Conservation (phyloP, 176 grass and related monocot species). For the Raddia guianensis region DNA sequence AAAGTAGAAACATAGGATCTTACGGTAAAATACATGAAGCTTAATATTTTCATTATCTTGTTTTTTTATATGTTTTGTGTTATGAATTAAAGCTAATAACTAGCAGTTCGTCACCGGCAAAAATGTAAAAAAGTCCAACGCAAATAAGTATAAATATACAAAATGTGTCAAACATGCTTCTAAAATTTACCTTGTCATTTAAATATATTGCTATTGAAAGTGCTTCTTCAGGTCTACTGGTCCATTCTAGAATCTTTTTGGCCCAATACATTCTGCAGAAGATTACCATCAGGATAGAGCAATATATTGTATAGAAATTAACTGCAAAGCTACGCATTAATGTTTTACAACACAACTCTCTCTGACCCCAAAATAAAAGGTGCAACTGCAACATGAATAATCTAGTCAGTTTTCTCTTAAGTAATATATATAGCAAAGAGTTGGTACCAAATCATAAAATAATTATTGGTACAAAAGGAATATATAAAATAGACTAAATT, state of each 20-base stretch:
- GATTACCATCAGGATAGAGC: conserved; percentile 28
- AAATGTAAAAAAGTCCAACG: conserved; percentile 2
- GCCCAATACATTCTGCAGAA: conserved; percentile 95
- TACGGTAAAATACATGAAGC: neutral
- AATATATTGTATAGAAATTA: neutral
- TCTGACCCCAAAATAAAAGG: neutral
- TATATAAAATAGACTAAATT: neutral
- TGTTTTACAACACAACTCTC: neutral
- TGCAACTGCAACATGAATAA: neutral
- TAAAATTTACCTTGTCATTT: conserved; percentile 81
- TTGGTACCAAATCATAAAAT: conserved; percentile 7
- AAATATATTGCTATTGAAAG: conserved; percentile 79
- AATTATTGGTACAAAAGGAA: neutral
- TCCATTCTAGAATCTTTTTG: conserved; percentile 98
- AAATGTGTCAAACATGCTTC: conserved; percentile 13
- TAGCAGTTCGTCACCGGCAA: neutral
- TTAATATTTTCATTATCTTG: neutral
- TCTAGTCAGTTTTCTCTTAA: neutral
- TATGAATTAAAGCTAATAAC: conserved; percentile 21
- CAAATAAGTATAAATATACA: neutral
- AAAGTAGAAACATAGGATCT: neutral
- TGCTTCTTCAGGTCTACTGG: conserved; percentile 82
- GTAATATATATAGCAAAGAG: neutral
- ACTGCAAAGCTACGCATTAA: conserved; percentile 24
- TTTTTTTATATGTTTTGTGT: conserved; percentile 1